Conservation (phyloP, 257 asterid species). For the Solanum lycopersicoides region DNA sequence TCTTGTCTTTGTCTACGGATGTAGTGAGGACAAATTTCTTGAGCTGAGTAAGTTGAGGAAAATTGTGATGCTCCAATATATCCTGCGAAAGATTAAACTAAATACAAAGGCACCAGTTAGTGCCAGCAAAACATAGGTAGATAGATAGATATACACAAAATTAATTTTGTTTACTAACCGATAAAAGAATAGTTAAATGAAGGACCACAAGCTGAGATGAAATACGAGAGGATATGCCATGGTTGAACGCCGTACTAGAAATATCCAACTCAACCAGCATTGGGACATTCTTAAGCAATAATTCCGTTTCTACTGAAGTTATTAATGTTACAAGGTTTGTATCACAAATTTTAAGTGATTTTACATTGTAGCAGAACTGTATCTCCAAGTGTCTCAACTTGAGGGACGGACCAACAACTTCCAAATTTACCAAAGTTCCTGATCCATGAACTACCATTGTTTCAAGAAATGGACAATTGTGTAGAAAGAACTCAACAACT, state of each 20-base stretch:
- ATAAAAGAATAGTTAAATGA: constrained; percentile 30
- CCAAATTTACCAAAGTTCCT: constrained; percentile 9
- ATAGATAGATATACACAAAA: neutral
- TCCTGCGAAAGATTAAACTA: constrained; percentile 12
- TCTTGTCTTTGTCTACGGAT: constrained; percentile 30
- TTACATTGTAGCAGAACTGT: constrained; percentile 6
- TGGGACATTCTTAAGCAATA: constrained; percentile 30
- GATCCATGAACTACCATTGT: constrained; percentile 24
- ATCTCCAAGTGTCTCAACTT: constrained; percentile 29
- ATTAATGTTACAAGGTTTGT: constrained; percentile 32
- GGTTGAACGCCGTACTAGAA: constrained; percentile 7
- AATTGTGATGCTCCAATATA: constrained; percentile 10
- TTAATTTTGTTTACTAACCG: constrained; percentile 17
- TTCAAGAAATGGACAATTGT: constrained; percentile 22
- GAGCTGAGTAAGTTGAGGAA: constrained; percentile 41
- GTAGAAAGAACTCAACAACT: constrained; percentile 20
- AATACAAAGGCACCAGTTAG: neutral
- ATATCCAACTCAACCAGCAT: constrained; percentile 28
- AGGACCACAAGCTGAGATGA: constrained; percentile 36
- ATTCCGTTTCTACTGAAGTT: neutral
- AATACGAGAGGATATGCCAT: constrained; percentile 34
- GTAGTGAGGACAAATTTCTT: constrained; percentile 36
- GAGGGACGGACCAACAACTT: constrained; percentile 22
- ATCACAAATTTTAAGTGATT: constrained; percentile 22
- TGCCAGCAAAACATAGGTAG: neutral